Evolutionary conservation across 192 early-diverging fungal species (phyloP).

Genomic region (Helicostylum pulchrum): DNA sequence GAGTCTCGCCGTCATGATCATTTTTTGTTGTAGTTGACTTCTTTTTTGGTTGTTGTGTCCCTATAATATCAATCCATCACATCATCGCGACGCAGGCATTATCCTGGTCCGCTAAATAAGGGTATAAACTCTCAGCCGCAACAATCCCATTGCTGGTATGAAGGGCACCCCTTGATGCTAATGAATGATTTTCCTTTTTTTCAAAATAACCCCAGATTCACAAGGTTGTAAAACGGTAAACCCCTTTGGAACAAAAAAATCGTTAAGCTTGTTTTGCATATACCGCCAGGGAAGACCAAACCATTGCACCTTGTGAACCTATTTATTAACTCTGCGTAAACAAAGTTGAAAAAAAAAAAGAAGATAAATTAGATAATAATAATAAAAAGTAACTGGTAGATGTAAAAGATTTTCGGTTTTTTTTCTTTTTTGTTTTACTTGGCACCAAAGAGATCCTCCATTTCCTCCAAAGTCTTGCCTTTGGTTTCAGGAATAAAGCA

Average conservation of each 20-base stretch:
- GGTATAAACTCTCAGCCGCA: constrained; percentile 11
- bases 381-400: neutral
- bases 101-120: constrained; percentile 12
- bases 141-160: neutral
- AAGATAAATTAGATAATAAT: neutral
- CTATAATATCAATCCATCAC: constrained; percentile 1
- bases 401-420: no score
- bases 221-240: no score
- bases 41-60: neutral
- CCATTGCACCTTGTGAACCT: neutral
- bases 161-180: constrained; percentile 8
- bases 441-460: constrained; percentile 72
- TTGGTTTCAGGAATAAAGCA: constrained; percentile 82
- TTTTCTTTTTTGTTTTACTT: neutral
- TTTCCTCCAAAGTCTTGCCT: constrained; percentile 80
- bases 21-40: no score
- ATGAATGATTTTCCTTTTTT: neutral
- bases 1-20: no score
- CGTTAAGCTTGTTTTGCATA: neutral
- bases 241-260: neutral
- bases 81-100: constrained; percentile 16
- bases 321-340: neutral
- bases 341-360: neutral
- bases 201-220: no score
- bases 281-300: neutral